These are phyloP conservation scores for Chaetomium strumarium DNA, from an alignment of 2,329 filamentous ascomycete genomes.

Conservation along the genomic window DNA sequence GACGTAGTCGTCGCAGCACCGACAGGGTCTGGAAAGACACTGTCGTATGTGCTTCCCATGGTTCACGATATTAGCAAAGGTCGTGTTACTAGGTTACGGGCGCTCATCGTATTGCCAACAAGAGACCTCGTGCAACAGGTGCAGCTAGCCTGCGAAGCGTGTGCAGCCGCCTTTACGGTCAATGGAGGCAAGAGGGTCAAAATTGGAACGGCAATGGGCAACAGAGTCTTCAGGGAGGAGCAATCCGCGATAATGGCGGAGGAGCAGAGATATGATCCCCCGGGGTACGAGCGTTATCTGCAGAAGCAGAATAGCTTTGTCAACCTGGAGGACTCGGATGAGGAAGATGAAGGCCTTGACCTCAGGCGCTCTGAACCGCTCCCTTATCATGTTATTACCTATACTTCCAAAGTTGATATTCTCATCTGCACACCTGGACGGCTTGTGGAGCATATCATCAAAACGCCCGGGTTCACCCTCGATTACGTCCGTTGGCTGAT, in stretches of 20 bases:
- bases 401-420: slow-evolving; percentile 72
- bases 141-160: slow-evolving; percentile 69
- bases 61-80: slow-evolving; percentile 66
- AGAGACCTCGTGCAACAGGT: slow-evolving; percentile 86
- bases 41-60: slow-evolving; percentile 85
- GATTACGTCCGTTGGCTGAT: slow-evolving; percentile 79
- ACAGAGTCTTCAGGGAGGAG: slow-evolving; percentile 64
- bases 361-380: slow-evolving; percentile 36
- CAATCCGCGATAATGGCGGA: slow-evolving; percentile 44
- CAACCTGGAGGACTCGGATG: slow-evolving; percentile 41
- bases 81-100: slow-evolving; percentile 62
- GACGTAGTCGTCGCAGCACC: slow-evolving; percentile 89
- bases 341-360: slow-evolving; percentile 37
- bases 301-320: slow-evolving; percentile 35
- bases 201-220: slow-evolving; percentile 78
- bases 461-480: slow-evolving; percentile 75
- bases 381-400: slow-evolving; percentile 58
- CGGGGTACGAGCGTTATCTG: slow-evolving; percentile 40
- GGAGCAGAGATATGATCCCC: slow-evolving; percentile 57
- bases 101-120: slow-evolving; percentile 82
- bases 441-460: slow-evolving; percentile 82
- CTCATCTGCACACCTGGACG: slow-evolving; percentile 88
- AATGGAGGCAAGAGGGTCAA: slow-evolving; percentile 60
- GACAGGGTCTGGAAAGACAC: slow-evolving; percentile 91
- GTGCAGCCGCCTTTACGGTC: slow-evolving; percentile 55